phyloP scores from a whole-genome alignment of 2,329 filamentous ascomycete genomes.

The Colletotrichum chlorophyti region DNA sequence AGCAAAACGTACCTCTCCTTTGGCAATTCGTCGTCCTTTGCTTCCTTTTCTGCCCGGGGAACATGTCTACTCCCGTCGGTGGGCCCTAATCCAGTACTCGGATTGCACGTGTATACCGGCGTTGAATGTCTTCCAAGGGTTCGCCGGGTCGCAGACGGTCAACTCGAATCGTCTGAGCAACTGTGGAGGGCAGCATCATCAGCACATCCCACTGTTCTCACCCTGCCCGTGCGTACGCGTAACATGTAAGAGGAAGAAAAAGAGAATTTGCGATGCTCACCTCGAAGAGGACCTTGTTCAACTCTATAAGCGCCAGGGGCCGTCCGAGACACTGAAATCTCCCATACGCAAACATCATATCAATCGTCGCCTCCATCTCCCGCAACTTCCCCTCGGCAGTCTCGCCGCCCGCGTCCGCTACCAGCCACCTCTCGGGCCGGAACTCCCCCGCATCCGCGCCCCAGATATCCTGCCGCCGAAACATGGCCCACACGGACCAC shows the following conservation, averaged over 20 bases:
- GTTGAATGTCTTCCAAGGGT: conserved; percentile 39
- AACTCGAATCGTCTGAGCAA: conserved; percentile 40
- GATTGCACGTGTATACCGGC: conserved; percentile 40
- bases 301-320: conserved; percentile 44
- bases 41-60: too few species aligned
- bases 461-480: conserved; percentile 41
- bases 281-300: conserved; percentile 50
- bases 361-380: conserved; percentile 43
- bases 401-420: background rate
- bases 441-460: conserved; percentile 43
- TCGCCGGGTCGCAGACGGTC: conserved; percentile 37
- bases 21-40: too few species aligned
- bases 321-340: conserved; percentile 45
- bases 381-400: conserved; percentile 35
- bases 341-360: conserved; percentile 46
- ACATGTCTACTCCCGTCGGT: background rate
- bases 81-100: conserved; percentile 34
- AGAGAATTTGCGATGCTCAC: conserved; percentile 30
- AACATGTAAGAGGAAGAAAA: background rate
- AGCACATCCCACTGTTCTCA: background rate
- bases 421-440: conserved; percentile 44
- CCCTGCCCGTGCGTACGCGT: too few species aligned
- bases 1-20: too few species aligned
- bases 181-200: conserved; percentile 26
- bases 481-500: conserved; percentile 41